phyloP scores from a whole-genome alignment of 208 protist species.

The Balamuthia mandrillaris region DNA sequence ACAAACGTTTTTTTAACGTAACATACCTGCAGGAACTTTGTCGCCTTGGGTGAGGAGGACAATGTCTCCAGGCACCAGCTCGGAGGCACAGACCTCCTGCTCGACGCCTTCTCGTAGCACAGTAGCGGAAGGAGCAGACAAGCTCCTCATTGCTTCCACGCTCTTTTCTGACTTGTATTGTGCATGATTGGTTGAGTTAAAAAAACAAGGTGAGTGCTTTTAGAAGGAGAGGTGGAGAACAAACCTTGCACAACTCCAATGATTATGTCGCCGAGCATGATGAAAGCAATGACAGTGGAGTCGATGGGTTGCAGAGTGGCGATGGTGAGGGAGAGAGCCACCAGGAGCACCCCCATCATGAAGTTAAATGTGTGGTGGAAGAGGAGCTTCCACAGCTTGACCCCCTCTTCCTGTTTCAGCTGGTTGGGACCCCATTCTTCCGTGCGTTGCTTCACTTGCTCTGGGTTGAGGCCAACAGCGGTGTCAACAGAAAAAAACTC shows the following conservation, averaged over 20 bases:
- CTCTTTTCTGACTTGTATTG: constrained; percentile 65
- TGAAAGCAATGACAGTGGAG: background rate
- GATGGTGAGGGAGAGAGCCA: background rate
- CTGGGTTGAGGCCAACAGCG: no score
- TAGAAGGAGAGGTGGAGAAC: no score
- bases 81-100: constrained; percentile 17
- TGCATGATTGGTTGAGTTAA: background rate
- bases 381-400: constrained; percentile 6
- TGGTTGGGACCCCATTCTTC: constrained; percentile 33
- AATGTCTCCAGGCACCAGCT: constrained; percentile 90
- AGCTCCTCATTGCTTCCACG: constrained; percentile 59
- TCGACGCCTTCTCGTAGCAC: constrained; percentile 45
- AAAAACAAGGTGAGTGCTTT: background rate
- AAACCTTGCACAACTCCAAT: constrained; percentile 31
- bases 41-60: constrained; percentile 86
- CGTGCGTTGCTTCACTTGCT: no score
- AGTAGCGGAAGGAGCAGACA: constrained; percentile 48
- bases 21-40: constrained; percentile 90
- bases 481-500: no score
- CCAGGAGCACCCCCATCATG: constrained; percentile 3
- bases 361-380: constrained; percentile 9
- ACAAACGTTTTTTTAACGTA: no score
- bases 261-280: constrained; percentile 18
- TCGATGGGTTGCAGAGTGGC: background rate
- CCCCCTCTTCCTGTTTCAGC: background rate